Evolutionary conservation across 345 rosid genomes (phyloP).

Genomic region (Clarkia xantiana): DNA sequence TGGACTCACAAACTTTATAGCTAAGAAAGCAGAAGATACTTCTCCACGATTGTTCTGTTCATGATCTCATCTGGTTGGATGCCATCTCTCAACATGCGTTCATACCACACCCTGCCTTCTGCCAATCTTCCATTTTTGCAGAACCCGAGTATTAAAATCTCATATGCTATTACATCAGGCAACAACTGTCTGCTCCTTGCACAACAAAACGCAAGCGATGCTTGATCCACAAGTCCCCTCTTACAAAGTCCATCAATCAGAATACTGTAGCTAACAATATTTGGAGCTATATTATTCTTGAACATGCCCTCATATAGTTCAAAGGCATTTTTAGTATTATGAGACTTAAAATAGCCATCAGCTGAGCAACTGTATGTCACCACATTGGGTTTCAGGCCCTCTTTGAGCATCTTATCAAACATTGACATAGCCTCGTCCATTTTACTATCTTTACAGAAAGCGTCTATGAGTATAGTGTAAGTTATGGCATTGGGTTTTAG

Average conservation of each 20-base stretch:
- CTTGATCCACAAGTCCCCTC: slow-evolving; percentile 27
- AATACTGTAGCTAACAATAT: slow-evolving; percentile 34
- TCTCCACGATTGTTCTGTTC: slow-evolving; percentile 17
- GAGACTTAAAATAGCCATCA: slow-evolving; percentile 31
- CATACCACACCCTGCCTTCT: slow-evolving; percentile 30
- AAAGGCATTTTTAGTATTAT: slow-evolving; percentile 18
- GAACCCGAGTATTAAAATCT: slow-evolving; percentile 32
- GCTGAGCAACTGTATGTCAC: slow-evolving; percentile 36
- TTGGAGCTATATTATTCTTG: slow-evolving; percentile 25
- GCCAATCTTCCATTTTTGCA: slow-evolving; percentile 30
- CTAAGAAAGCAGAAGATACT: slow-evolving; percentile 13
- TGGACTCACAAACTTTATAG: slow-evolving; percentile 1
- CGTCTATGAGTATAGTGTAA: slow-evolving; percentile 35
- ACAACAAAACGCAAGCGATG: slow-evolving; percentile 19
- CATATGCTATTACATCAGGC: slow-evolving; percentile 37
- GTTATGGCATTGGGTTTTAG: slow-evolving; percentile 28
- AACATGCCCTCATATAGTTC: slow-evolving; percentile 36
- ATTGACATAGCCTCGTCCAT: slow-evolving; percentile 26
- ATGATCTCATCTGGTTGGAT: slow-evolving; percentile 28
- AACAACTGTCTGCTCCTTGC: slow-evolving; percentile 21
- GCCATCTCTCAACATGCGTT: slow-evolving; percentile 22
- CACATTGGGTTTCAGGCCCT: slow-evolving; percentile 25
- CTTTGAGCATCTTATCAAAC: slow-evolving; percentile 25
- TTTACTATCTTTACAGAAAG: slow-evolving; percentile 28
- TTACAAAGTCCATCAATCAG: slow-evolving; percentile 40